Percentiles rank a stretch among this genome's conserved stretches.
These are phyloP conservation scores for Pyrenochaeta sp. DNA, from an alignment of 2,329 filamentous ascomycete species.

Conservation along the genomic window DNA sequence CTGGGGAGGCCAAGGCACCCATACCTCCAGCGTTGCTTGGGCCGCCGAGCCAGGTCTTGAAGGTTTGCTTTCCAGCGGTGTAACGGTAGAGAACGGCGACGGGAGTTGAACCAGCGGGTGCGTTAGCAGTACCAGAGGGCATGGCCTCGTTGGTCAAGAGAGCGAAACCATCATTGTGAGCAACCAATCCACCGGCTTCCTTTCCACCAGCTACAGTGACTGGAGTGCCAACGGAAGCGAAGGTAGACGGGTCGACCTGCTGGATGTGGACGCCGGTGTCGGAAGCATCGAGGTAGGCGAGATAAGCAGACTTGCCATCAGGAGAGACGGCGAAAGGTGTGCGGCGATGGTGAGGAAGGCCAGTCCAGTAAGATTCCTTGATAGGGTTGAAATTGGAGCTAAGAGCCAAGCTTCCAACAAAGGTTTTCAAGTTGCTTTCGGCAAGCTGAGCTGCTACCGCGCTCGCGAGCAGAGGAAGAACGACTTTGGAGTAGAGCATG, in stretches of 20 bases:
- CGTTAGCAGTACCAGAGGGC: slow-evolving; percentile 58
- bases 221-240: slow-evolving; percentile 60
- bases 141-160: slow-evolving; percentile 66
- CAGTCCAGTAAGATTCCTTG: slow-evolving; percentile 68
- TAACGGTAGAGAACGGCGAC: slow-evolving; percentile 68
- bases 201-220: slow-evolving; percentile 63
- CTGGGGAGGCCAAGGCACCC: slow-evolving; percentile 60
- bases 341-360: slow-evolving; percentile 66
- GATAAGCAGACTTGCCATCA: slow-evolving; percentile 64
- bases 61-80: slow-evolving; percentile 62
- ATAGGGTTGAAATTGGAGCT: slow-evolving; percentile 63
- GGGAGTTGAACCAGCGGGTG: slow-evolving; percentile 57
- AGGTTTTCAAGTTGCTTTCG: slow-evolving; percentile 53
- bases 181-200: slow-evolving; percentile 66
- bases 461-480: slow-evolving; percentile 44
- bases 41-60: slow-evolving; percentile 67
- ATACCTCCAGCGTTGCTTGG: slow-evolving; percentile 58
- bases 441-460: slow-evolving; percentile 46
- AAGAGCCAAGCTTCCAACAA: slow-evolving; percentile 57
- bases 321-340: slow-evolving; percentile 68
- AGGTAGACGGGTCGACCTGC: slow-evolving; percentile 62
- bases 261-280: slow-evolving; percentile 66
- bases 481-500: slow-evolving; percentile 41
- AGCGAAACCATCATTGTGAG: slow-evolving; percentile 70
- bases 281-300: slow-evolving; percentile 66